Base-by-base conservation (phyloP, 345 rosid species). In the Rubroshorea leprosula region DNA sequence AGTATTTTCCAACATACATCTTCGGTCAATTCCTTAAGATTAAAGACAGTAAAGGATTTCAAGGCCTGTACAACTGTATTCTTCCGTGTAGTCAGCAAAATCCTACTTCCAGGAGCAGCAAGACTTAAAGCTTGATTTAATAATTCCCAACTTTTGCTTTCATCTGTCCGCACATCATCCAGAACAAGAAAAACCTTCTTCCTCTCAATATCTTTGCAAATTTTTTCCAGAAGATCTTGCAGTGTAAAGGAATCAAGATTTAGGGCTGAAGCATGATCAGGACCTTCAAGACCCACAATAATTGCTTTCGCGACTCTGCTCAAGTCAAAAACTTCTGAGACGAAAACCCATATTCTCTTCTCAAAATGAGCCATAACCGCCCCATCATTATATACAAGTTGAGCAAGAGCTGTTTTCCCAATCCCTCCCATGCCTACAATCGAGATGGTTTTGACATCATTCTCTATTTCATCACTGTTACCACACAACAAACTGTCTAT, bases 361-460 rank as follows among this genome's bases (percentile, higher is more conserved):
- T 74, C 39, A n/a, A 71, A 77, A 2, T 25, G 4, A 5, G 38
- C 17, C 16, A 41, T 20, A 20, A 61, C 60, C 14, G 14, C 46
- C 3, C 27, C 56, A 48, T 72, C 69, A 10, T 57, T 51, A 61
- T 63, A 68, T 0, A 62, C 53, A 26, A 64, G 74, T 73, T 29
- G 69, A n/a, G n/a, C n/a, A n/a, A n/a, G n/a, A n/a, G n/a, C n/a
- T n/a, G n/a, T n/a, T n/a, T n/a, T 74, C 9, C 73, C 76, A 3
- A 66, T 44, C 13, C 78, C 81, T 5, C 57, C 53, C 48, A 56
- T 58, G 0, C 78, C 71, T 0, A 74, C 58, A 0, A 77, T 67
- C 10, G 74, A 19, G 48, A 77, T 57, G 1, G 70, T 63, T 17
- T 39, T 41, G 0, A 58, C 15, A 2, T 29, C 26, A 5, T 0